Evolutionary conservation across 257 asterid species (phyloP), one percentile per base, ranked within the genome.

Genomic region (Osmanthus fragrans): DNA sequence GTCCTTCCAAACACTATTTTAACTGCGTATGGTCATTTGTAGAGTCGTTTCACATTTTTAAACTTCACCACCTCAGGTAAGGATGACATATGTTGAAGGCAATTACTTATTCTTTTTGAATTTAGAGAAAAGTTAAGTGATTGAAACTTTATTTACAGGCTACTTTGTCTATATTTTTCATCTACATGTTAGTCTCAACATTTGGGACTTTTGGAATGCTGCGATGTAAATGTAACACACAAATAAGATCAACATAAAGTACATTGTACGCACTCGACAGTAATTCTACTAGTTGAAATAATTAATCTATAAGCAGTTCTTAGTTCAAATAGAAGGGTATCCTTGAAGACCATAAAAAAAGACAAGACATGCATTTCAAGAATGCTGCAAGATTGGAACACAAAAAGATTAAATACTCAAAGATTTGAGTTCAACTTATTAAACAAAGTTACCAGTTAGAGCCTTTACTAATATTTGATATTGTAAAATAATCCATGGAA

Each of bases 401-500:
- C 33, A 9, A 25, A 23, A 60, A 23, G 1, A 33, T 23, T 60
- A 23, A 23, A 60, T 0, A 60, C 6, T 23, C 25, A 11, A 0
- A 23, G 18, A 60, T 7, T 60, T 60, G 15, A 19, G 37, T 47
- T 27, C 23, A 4, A 56, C 39, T 30, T 36, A 13, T 73, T 29
- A 30, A 19, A 33, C 19, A 58, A 77, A 51, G 80, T 83, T 87
- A 91, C 98, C 93, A 88, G 86, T 89, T 66, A 76, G 99, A 95
- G 82, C 97, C 98, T 18, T 83, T 82, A 73, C 69, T 76, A 77
- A 93, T 89, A 82, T 88, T 93, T 3, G 99, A 88, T 87, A 95
- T 93, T 5, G 98, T 89, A 83, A 93, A 90, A 76, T 93, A 82
- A 83, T 93, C 96, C 96, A 89, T 72, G 72, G 93, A 85, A 81